Percentiles rank a stretch among this genome's conserved stretches.
Evolutionary conservation across 352 stramenopile species (phyloP).

Genomic region (Pythium phragmiticola): DNA sequence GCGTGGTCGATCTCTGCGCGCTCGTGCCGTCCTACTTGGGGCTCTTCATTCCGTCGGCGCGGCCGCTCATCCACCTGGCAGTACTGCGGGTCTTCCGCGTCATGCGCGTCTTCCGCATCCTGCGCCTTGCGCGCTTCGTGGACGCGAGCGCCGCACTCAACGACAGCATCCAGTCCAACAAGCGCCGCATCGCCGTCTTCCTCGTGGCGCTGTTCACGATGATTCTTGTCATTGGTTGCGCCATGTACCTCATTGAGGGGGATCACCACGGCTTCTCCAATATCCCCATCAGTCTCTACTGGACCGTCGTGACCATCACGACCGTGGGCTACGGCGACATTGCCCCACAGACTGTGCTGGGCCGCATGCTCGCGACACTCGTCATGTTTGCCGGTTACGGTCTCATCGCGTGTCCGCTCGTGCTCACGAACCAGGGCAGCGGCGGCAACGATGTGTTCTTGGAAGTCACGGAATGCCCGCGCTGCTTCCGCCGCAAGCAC

Average conservation of each 20-base stretch:
- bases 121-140: conserved; percentile 71
- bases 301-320: conserved; percentile 87
- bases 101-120: conserved; percentile 74
- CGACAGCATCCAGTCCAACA: conserved; percentile 82
- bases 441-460: conserved; percentile 44
- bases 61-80: conserved; percentile 66
- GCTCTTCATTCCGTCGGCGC: conserved; percentile 57
- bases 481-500: conserved; percentile 73
- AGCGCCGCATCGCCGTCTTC: conserved; percentile 74
- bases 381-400: conserved; percentile 89
- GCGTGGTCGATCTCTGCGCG: conserved; percentile 73
- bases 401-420: conserved; percentile 80
- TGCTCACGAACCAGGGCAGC: conserved; percentile 57
- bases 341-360: conserved; percentile 72
- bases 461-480: conserved; percentile 61
- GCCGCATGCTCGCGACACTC: conserved; percentile 74
- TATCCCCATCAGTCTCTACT: conserved; percentile 87
- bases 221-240: conserved; percentile 77
- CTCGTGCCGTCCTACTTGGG: conserved; percentile 80
- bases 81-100: conserved; percentile 80
- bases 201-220: conserved; percentile 72
- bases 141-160: conserved; percentile 65
- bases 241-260: conserved; percentile 84
- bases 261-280: conserved; percentile 74
- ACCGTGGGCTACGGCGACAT: conserved; percentile 88